Conservation (phyloP, 768 basidiomycete genomes). For the Auricularia sp. region DNA sequence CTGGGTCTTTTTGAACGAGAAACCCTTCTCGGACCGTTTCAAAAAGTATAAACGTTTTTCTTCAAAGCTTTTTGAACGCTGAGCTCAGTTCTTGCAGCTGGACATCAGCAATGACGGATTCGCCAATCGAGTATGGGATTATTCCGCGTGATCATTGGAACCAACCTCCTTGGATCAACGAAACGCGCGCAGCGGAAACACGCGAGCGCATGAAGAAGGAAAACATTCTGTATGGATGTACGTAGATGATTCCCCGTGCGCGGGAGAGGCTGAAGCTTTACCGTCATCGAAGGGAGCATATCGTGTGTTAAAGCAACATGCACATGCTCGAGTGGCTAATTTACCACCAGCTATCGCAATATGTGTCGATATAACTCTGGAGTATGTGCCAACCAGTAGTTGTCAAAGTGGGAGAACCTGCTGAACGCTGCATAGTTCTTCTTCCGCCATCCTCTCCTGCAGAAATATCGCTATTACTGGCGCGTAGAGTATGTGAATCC, state of each 20-base stretch:
- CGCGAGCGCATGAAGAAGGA: slow-evolving; percentile 53
- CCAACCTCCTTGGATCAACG: slow-evolving; percentile 75
- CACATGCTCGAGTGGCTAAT: not conserved
- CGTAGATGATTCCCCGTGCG: slow-evolving; percentile 5
- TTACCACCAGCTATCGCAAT: slow-evolving; percentile 53
- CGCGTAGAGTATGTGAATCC: slow-evolving; percentile 62
- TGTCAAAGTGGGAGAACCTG: not conserved
- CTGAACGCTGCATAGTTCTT: slow-evolving; percentile 49
- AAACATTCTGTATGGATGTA: slow-evolving; percentile 47
- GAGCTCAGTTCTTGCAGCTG: slow-evolving; percentile 14
- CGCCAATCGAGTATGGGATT: slow-evolving; percentile 29
- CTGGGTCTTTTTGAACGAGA: slow-evolving; percentile 81
- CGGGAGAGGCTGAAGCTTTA: not conserved
- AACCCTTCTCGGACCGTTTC: slow-evolving; percentile 64
- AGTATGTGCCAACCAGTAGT: slow-evolving; percentile 32
- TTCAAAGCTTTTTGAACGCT: slow-evolving; percentile 1
- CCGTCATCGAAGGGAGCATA: slow-evolving; percentile 47
- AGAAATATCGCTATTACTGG: slow-evolving; percentile 81
- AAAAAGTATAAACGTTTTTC: slow-evolving; percentile 35
- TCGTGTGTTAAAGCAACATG: slow-evolving; percentile 37
- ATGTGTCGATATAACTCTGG: slow-evolving; percentile 96
- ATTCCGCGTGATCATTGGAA: slow-evolving; percentile 35
- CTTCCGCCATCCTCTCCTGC: slow-evolving; percentile 67
- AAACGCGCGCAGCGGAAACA: slow-evolving; percentile 46
- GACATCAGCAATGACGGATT: slow-evolving; percentile 39